Base-by-base conservation (phyloP, 2,329 filamentous ascomycete genomes). In the Orbilia ellipsospora region DNA sequence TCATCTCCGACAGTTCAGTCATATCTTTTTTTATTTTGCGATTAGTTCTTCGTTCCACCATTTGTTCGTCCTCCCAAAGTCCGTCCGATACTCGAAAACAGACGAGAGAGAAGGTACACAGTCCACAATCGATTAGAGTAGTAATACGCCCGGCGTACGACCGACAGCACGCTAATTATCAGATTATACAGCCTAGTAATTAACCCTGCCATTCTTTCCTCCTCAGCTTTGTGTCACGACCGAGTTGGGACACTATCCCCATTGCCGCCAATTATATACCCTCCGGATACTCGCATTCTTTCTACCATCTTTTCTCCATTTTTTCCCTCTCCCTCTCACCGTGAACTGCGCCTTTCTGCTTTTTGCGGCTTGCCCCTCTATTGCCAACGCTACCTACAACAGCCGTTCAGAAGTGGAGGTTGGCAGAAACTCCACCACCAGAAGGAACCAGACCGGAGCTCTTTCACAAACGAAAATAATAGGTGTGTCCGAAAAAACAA, bases 61-160 rank as follows among this genome's bases (percentile, higher is more conserved):
- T 45, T 54, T 56, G 45, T 61, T 20, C 18, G 45, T 52, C 12
- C 48, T 44, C 23, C 23, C 23, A 23, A 23, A 23, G 23, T 23
- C 23, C 23, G 23, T 23, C 28, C n/a, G 16, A 62, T 51, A 51
- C 45, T 44, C 60, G 26, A 52, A 23, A 63, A 50, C 31, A 50
- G 20, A 61, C 57, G 57, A 61, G 42, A 48, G 20, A 31, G 20
- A 36, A 13, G 28, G 18, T 36, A 36, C 31, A 36, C 31, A 7
- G 31, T 23, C n/a, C 45, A 42, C 55, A 59, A 40, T 59, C 44
- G 54, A 60, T 54, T 54, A 36, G 63, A 68, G 28, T 3, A 68
- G 64, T 61, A 68, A 68, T 44, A 69, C 8, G 18, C 56, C 65
- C 65, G 55, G 65, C 31, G 45, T 69, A 62, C 50, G 15, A 69